Base-by-base conservation (phyloP, 352 stramenopile species). In the Lagenidium giganteum region DNA sequence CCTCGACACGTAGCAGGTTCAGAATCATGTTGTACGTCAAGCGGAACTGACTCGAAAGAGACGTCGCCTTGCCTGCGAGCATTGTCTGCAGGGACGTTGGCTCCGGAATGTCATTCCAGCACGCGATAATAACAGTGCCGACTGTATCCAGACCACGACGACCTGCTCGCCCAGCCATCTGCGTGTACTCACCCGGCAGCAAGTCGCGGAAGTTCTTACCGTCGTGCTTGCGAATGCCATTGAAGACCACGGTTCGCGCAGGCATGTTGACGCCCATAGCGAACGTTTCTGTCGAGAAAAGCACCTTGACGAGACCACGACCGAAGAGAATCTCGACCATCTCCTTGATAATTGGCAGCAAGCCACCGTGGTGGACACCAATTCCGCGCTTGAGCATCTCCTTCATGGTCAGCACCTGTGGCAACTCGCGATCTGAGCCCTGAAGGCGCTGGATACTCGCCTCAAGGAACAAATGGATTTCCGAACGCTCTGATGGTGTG, bases 181-280 rank as follows among this genome's bases (percentile, higher is more conserved):
- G 77, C 2, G 82, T 88, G 63, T 96, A 96, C 57, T 97, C 88
- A 20, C 82, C 83, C 0, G 88, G 79, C 18, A 91, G 33, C 38
- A 97, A 62, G 50, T 95, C 82, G 22, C 93, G 84, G 43, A 96
- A 96, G 38, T 74, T 81, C 42, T 89, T 89, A 17, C 96, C 96
- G 63, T 99, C 97, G 57, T 98, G 95, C 73, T 99, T 99, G 22
- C 92, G 76, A 37, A 98, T 95, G 12, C 83, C 87, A 47, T 97
- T 98, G 69, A 99, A 99, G 1, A 99, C 91, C 12, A 99, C 96
- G 3, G 79, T 93, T 21, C 93, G 77, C 7, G 96, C 96, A 17
- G 97, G 97, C 96, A 99, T 99, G 61, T 99, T 99, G 4, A 99
- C 93, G 53, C 97, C 96, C 84, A 98, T 98, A 3, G 96, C 96